These are phyloP conservation scores for Trichoderma arundinaceum DNA, from an alignment of 2,329 filamentous ascomycete species.

Conservation along the genomic window DNA sequence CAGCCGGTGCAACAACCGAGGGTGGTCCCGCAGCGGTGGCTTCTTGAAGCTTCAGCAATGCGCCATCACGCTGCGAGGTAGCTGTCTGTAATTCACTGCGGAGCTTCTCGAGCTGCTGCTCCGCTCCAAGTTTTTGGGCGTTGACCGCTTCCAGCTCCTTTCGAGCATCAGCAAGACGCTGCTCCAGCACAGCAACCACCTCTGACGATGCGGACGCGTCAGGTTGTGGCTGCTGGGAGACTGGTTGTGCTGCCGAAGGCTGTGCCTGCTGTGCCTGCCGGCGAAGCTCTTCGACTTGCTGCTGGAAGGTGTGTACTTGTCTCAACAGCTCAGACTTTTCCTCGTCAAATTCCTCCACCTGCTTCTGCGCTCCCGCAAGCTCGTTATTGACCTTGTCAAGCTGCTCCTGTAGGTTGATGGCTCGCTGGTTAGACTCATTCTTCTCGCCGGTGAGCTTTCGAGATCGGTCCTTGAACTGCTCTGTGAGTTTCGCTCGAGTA, in stretches of 20 bases:
- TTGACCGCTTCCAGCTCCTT: constrained; percentile 70
- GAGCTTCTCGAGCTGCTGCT: constrained; percentile 63
- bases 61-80: constrained; percentile 68
- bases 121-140: constrained; percentile 71
- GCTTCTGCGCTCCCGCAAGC: constrained; percentile 56
- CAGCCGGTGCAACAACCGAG: constrained; percentile 7
- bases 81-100: constrained; percentile 65
- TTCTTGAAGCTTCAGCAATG: constrained; percentile 50
- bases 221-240: constrained; percentile 38
- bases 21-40: constrained; percentile 35
- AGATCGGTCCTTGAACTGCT: constrained; percentile 68
- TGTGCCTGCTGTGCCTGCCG: constrained; percentile 43
- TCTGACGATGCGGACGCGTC: constrained; percentile 52
- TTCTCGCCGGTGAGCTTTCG: constrained; percentile 61
- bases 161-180: constrained; percentile 54
- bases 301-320: constrained; percentile 52
- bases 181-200: constrained; percentile 55
- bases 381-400: constrained; percentile 59
- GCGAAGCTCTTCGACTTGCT: constrained; percentile 48
- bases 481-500: constrained; percentile 59
- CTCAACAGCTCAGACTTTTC: constrained; percentile 49
- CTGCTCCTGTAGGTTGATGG: constrained; percentile 57
- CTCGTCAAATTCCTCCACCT: constrained; percentile 41
- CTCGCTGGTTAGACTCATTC: constrained; percentile 58
- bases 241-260: constrained; percentile 43